A percentile compares a stretch with the other conserved stretches of the same genome.
Conservation (phyloP, 2,329 filamentous ascomycete genomes). For the Triangularia verruculosa region DNA sequence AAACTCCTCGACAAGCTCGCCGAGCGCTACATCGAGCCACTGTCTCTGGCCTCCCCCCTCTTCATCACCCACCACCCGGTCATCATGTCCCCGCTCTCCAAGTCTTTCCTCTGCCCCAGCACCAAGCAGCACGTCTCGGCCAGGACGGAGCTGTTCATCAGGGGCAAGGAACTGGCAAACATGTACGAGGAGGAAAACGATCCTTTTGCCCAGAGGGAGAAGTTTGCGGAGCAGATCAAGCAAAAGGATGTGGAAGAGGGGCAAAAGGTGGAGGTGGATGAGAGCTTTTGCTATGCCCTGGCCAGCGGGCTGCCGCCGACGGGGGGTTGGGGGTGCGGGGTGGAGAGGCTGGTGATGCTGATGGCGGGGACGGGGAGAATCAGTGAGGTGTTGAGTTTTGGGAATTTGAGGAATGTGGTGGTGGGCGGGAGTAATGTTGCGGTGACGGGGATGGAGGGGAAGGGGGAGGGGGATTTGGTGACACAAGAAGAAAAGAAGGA, state of each 20-base stretch:
- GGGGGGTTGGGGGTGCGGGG: conserved; percentile 91
- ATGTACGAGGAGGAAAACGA: conserved; percentile 99
- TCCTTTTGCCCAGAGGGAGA: conserved; percentile 78
- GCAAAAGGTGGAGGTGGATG: conserved; percentile 59
- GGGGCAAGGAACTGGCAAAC: conserved; percentile 81
- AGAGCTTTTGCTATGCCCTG: conserved; percentile 79
- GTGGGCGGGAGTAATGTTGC: conserved; percentile 40
- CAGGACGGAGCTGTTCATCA: conserved; percentile 80
- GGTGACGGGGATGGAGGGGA: background rate
- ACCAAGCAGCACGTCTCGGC: conserved; percentile 73
- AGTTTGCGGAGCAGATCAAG: conserved; percentile 62
- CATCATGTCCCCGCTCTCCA: conserved; percentile 86
- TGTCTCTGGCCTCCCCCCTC: conserved; percentile 64
- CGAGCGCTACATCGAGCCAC: conserved; percentile 72
- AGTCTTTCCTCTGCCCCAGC: conserved; percentile 70
- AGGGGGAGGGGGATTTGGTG: background rate
- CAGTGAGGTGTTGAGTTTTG: conserved; percentile 83
- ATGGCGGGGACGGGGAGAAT: conserved; percentile 78
- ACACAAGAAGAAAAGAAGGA: too few species aligned
- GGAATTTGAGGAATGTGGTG: conserved; percentile 70
- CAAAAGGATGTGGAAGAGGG: conserved; percentile 36
- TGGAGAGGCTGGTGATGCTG: conserved; percentile 90
- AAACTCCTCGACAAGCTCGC: conserved; percentile 79
- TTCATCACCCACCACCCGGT: conserved; percentile 90
- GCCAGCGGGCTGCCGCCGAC: conserved; percentile 93